Evolutionary conservation across 1,139 yeast species (phyloP), one percentile per base, ranked within the genome.

Genomic region (Lodderomyces theae): DNA sequence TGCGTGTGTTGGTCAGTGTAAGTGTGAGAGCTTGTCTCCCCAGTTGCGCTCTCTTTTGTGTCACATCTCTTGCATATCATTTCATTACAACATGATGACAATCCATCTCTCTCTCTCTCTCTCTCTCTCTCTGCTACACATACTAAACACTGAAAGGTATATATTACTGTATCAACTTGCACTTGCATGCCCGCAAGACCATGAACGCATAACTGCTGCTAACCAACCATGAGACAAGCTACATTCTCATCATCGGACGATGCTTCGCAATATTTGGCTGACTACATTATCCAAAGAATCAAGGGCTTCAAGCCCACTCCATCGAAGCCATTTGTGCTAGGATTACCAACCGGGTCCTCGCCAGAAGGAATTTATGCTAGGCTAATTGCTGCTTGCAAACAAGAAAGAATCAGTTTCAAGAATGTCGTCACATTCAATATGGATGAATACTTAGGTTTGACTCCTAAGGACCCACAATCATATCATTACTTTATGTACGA

Each of bases 341-440:
- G 85, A 1, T 69, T 79, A 39, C 85, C 85, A 24, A 80, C 86
- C 1, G 85, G 86, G 1, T 79, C 84, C 4, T 77, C 83, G 3
- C 85, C 85, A 10, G 83, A 78, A 52, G 79, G 76, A 3, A 75
- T 79, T 6, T 79, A 79, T 52, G 64, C 70, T 38, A 59, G 63
- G 42, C 61, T 79, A 38, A 72, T 79, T 33, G 61, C 64, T 41
- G 74, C 77, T 10, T 64, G 77, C 59, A 66, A 67, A 46, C 51
- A 54, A 26, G 78, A 79, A 15, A 56, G 56, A 37, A 66, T 79
- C 10, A 63, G 72, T 18, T 79, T 80, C 59, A 61, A 66, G 46
- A 66, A 80, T 53, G 85, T 79, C 34, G 77, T 79, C 11, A 77
- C 82, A 10, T 79, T 79, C 61, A 79, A 79, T 56, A 79, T 79